Conservation (phyloP, 768 basidiomycete genomes). For the Russula earlei region DNA sequence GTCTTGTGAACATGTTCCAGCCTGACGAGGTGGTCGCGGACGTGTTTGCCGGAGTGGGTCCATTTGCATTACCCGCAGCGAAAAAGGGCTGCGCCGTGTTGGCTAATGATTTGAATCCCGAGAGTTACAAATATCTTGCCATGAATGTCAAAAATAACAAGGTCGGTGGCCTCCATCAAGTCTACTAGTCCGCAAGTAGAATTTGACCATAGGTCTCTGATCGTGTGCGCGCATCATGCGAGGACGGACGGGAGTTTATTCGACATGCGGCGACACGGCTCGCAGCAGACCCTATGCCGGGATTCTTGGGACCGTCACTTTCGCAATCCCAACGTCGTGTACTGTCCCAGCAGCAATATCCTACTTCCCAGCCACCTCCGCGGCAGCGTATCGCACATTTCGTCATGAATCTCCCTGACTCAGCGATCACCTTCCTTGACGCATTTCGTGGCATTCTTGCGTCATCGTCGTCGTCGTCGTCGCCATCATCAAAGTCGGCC, state of each 20-base stretch:
- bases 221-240: constrained; percentile 61
- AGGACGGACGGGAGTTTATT: constrained; percentile 87
- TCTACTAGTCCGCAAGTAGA: constrained; percentile 1
- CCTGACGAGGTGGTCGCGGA: constrained; percentile 80
- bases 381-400: constrained; percentile 69
- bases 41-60: constrained; percentile 95
- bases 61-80: constrained; percentile 89
- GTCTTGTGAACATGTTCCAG: constrained; percentile 65
- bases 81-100: constrained; percentile 85
- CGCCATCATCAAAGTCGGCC: constrained; percentile 28
- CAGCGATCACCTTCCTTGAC: constrained; percentile 82
- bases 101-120: constrained; percentile 92
- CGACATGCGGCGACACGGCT: constrained; percentile 41
- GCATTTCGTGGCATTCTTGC: constrained; percentile 70
- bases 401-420: constrained; percentile 97
- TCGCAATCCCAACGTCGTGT: constrained; percentile 36
- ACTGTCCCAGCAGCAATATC: constrained; percentile 28
- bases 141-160: constrained; percentile 70
- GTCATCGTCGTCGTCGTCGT: constrained; percentile 29
- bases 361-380: constrained; percentile 23
- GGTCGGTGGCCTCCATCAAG: constrained; percentile 35
- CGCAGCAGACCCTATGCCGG: constrained; percentile 59
- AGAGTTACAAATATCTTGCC: constrained; percentile 65
- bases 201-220: constrained; percentile 47
- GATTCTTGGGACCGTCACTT: constrained; percentile 32